Base-by-base conservation (phyloP, 2,329 filamentous ascomycete species). In the Monosporascus sp. region DNA sequence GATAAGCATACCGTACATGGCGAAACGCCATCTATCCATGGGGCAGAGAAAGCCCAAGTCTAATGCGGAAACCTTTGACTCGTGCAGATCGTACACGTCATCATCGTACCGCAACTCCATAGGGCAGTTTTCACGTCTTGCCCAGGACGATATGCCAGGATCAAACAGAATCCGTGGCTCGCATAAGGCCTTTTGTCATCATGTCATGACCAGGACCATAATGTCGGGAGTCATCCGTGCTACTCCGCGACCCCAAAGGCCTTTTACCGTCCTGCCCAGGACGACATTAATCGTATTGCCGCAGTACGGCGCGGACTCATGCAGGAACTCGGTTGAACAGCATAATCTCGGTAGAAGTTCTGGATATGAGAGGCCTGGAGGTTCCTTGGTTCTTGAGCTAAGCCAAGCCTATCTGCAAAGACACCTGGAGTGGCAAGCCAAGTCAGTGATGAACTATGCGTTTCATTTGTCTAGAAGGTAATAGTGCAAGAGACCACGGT, bases 241-340 rank as follows among this genome's bases (percentile, higher is more conserved):
- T 17, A 54, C 46, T 44, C 48, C 37, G 51, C 55, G 51, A 59
- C 53, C 28, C 54, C 47, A 28, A 28, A 24, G 64, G 69, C 68
- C 68, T 71, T 72, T 73, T 73, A 63, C 57, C 55, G 72, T 73
- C 71, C 55, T 74, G 65, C 72, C 69, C 66, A 74, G 72, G 73
- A 72, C 70, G 51, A 68, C 47, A 20, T 46, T 17, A 28, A 22
- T 31, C 15, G 43, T 26, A 18, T 46, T 17, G 22, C 26, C 2
- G 14, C 11, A 24, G 24, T 26, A 46, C 14, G 22, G 9, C 7
- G 18, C 18, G 18, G 22, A 6, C 14, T 43, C 14, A 24, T 35
- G 31, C 31, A 35, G 9, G 9, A 9, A 35, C 2, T 43, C 15
- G 5, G 22, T 20, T 3, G 17, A 9, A 9, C 11, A 24, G 40